These are phyloP conservation scores for Globisporangium apiculatum DNA, from an alignment of 352 stramenopile species.

Conservation along the genomic window DNA sequence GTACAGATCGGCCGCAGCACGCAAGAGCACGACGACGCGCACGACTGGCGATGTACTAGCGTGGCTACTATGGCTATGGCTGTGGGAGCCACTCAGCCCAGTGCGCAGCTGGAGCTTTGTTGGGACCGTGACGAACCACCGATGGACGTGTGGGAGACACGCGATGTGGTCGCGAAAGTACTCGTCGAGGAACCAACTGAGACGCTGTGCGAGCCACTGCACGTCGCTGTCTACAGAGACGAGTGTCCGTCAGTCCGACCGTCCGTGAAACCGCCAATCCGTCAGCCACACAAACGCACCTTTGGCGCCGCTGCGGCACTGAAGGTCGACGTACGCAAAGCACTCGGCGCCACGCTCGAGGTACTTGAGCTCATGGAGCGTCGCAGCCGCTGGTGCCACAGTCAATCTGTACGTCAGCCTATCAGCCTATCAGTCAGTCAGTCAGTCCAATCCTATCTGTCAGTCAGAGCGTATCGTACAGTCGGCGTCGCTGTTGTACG, in stretches of 20 bases:
- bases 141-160: slow-evolving; percentile 49
- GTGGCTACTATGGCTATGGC: slow-evolving; percentile 7
- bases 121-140: slow-evolving; percentile 54
- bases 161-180: slow-evolving; percentile 53
- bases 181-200: slow-evolving; percentile 52
- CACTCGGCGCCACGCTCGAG: slow-evolving; percentile 61
- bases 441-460: not conserved
- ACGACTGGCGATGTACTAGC: slow-evolving; percentile 21
- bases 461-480: slow-evolving; percentile 24
- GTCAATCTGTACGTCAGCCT: too few species aligned
- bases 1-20: slow-evolving; percentile 14
- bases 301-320: slow-evolving; percentile 41
- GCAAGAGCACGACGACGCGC: slow-evolving; percentile 44
- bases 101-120: slow-evolving; percentile 43
- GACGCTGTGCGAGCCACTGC: slow-evolving; percentile 24
- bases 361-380: slow-evolving; percentile 68
- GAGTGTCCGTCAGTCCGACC: too few species aligned
- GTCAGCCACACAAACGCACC: slow-evolving; percentile 16
- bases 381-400: slow-evolving; percentile 32
- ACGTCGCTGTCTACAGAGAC: slow-evolving; percentile 34
- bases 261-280: too few species aligned
- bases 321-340: slow-evolving; percentile 56
- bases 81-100: slow-evolving; percentile 8
- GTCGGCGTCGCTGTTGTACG: slow-evolving; percentile 64
- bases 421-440: not conserved